Conservation (phyloP, 1,139 yeast species). For the Yamadazyma spencermartinsiae region DNA sequence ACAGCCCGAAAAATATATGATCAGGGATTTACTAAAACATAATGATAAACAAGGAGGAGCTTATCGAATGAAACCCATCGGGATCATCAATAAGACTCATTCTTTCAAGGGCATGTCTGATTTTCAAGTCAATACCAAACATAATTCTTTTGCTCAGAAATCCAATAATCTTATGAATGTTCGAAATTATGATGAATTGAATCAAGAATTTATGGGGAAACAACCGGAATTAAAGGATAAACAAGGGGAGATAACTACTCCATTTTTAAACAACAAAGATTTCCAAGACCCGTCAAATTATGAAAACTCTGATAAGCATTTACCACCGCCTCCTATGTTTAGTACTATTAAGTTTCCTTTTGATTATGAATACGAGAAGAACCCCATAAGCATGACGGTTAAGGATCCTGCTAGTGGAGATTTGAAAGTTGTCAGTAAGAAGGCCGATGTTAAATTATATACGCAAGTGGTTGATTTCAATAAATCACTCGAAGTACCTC, state of each 20-base stretch:
- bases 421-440: constrained; percentile 40
- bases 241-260: background rate
- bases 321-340: constrained; percentile 87
- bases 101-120: constrained; percentile 87
- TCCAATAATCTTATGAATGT: constrained; percentile 28
- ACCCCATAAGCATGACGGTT: constrained; percentile 53
- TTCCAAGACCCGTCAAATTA: constrained; percentile 26
- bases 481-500: constrained; percentile 29
- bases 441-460: constrained; percentile 42
- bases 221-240: background rate
- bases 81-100: constrained; percentile 67
- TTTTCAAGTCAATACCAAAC: constrained; percentile 70
- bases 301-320: constrained; percentile 53
- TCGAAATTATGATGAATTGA: constrained; percentile 35
- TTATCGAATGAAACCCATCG: constrained; percentile 58
- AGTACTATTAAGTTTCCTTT: constrained; percentile 76
- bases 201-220: constrained; percentile 38
- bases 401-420: constrained; percentile 68
- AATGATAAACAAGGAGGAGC: constrained; percentile 20
- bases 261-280: constrained; percentile 34
- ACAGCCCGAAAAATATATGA: constrained; percentile 38
- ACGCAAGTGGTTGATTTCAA: constrained; percentile 44
- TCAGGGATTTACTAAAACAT: constrained; percentile 50
- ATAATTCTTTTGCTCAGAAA: constrained; percentile 49
- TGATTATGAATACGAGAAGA: constrained; percentile 50